A percentile compares a stretch with the other conserved stretches of the same genome.
Evolutionary conservation across 192 early-diverging fungal species (phyloP).

Genomic region (Nowakowskiella sp.): DNA sequence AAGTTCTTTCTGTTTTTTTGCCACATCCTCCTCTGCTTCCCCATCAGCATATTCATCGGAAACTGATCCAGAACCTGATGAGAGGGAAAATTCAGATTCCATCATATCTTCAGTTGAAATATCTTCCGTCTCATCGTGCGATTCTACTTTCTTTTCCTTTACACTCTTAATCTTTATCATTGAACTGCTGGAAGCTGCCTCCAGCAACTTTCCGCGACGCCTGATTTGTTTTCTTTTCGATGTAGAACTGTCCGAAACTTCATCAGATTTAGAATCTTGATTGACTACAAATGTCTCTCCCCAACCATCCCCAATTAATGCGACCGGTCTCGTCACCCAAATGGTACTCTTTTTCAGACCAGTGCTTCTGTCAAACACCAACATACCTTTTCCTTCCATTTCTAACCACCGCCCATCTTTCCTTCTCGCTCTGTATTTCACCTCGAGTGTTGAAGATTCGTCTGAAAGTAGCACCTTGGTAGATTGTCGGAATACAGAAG

Average conservation of each 20-base stretch:
- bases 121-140: too few relatives aligned
- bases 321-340: conserved; percentile 67
- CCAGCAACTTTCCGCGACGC: too few relatives aligned
- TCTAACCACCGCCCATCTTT: conserved; percentile 49
- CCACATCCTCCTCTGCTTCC: conserved; percentile 8
- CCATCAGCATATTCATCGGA: background rate
- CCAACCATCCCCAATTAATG: conserved; percentile 35
- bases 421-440: conserved; percentile 47
- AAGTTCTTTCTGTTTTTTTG: background rate
- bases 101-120: too few relatives aligned
- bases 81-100: too few relatives aligned
- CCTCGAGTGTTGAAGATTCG: conserved; percentile 56
- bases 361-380: conserved; percentile 64
- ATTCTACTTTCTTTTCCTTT: conserved; percentile 8
- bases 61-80: background rate
- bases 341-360: conserved; percentile 58
- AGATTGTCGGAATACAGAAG: conserved; percentile 54
- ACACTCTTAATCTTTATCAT: conserved; percentile 14
- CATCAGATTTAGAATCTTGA: conserved; percentile 13
- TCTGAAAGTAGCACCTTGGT: conserved; percentile 44
- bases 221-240: background rate
- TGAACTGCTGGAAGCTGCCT: too few relatives aligned
- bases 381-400: conserved; percentile 82
- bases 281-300: conserved; percentile 19
- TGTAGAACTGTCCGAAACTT: background rate